These are phyloP conservation scores for Rosa rugosa DNA, from an alignment of 306 rosid genomes.

Conservation along the genomic window DNA sequence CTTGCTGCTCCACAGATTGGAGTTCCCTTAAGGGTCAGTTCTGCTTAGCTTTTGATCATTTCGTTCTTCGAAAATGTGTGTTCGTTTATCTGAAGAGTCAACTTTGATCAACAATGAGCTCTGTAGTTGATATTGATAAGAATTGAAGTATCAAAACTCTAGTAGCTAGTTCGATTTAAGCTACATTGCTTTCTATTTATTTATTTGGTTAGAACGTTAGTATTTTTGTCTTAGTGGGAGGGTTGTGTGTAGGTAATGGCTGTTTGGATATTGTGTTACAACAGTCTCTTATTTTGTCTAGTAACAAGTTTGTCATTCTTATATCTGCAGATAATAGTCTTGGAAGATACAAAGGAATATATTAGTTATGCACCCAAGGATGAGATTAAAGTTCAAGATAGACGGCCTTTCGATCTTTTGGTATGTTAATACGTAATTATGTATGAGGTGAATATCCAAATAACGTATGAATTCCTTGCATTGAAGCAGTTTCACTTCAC, in stretches of 20 bases:
- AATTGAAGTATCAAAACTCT: background rate
- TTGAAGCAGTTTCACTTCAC: constrained; percentile 26
- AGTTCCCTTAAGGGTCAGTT: constrained; percentile 68
- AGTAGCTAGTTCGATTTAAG: background rate
- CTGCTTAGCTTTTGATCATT: background rate
- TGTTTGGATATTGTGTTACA: background rate
- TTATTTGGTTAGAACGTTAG: background rate
- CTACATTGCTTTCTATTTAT: background rate
- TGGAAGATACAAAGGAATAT: constrained; percentile 84
- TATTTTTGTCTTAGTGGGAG: too few species aligned
- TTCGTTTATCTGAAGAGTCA: background rate
- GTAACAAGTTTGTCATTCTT: background rate
- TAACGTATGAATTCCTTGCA: constrained; percentile 13
- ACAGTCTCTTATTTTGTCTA: too few species aligned
- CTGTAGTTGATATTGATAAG: background rate
- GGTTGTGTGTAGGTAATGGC: background rate
- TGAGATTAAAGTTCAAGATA: constrained; percentile 71
- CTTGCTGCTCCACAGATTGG: constrained; percentile 98
- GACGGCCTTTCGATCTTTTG: constrained; percentile 87
- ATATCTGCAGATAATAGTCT: constrained; percentile 72
- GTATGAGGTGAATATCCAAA: constrained; percentile 4
- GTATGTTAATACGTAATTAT: constrained; percentile 45
- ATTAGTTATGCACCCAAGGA: constrained; percentile 75
- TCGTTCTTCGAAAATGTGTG: constrained; percentile 5
- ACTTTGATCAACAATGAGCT: background rate